These are phyloP conservation scores for Ganoderma sp. DNA, from an alignment of 1,284 basidiomycete genomes.

Conservation along the genomic window DNA sequence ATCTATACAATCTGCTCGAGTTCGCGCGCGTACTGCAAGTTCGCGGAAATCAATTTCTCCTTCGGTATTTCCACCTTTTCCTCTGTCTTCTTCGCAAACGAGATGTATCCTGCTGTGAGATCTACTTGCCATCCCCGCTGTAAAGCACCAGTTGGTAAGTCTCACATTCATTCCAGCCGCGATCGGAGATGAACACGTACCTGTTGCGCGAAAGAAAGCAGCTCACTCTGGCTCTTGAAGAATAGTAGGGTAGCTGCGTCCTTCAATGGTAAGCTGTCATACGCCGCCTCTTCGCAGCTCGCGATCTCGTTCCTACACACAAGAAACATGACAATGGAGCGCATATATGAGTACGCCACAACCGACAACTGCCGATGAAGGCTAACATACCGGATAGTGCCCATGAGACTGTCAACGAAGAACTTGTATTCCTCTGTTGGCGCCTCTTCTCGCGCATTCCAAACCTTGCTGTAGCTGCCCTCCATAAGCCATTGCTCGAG, in stretches of 20 bases:
- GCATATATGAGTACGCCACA: neutral
- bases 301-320: conserved; percentile 86
- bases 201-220: conserved; percentile 79
- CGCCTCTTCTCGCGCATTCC: conserved; percentile 90
- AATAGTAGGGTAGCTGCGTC: conserved; percentile 90
- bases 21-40: conserved; percentile 81
- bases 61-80: conserved; percentile 84
- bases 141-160: conserved; percentile 19
- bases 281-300: conserved; percentile 90
- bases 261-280: conserved; percentile 84
- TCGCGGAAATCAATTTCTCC: conserved; percentile 77
- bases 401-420: conserved; percentile 91
- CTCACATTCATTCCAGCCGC: neutral
- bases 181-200: conserved; percentile 45
- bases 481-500: conserved; percentile 99
- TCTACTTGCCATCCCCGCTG: conserved; percentile 80
- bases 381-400: conserved; percentile 79
- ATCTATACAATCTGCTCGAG: conserved; percentile 87
- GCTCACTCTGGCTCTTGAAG: conserved; percentile 80
- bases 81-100: conserved; percentile 73
- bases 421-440: conserved; percentile 88
- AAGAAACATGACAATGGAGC: neutral
- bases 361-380: neutral
- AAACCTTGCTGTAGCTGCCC: conserved; percentile 97
- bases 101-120: conserved; percentile 61